A percentile compares a stretch with the other conserved stretches of the same genome.
Evolutionary conservation across 2,329 filamentous ascomycete species (phyloP).

Genomic region (Cordyceps cicadae): DNA sequence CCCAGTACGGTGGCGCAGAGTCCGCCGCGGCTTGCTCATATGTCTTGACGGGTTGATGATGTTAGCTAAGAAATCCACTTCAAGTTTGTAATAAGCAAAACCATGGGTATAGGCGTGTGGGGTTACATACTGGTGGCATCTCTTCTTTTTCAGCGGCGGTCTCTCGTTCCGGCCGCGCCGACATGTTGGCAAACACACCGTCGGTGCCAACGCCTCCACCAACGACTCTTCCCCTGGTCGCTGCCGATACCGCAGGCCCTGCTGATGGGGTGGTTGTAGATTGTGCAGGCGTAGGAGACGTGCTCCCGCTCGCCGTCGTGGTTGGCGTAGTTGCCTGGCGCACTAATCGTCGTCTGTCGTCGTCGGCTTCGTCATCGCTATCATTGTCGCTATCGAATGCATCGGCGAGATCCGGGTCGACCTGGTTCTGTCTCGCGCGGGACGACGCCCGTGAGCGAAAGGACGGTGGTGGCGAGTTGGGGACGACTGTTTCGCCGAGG

Average conservation of each 20-base stretch:
- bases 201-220: constrained; percentile 75
- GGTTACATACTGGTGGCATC: constrained; percentile 71
- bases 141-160: constrained; percentile 67
- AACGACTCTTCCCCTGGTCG: constrained; percentile 37
- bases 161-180: constrained; percentile 77
- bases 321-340: constrained; percentile 41
- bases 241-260: constrained; percentile 16
- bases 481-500: constrained; percentile 30
- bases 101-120: not conserved
- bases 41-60: constrained; percentile 47
- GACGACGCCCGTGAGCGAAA: constrained; percentile 77
- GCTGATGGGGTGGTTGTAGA: constrained; percentile 23
- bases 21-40: constrained; percentile 98
- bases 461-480: constrained; percentile 65
- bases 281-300: constrained; percentile 15
- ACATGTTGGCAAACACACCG: constrained; percentile 93
- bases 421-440: constrained; percentile 35
- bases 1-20: constrained; percentile 95
- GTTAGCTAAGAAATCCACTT: not conserved
- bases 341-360: constrained; percentile 83
- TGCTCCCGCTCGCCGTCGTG: constrained; percentile 13
- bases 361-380: constrained; percentile 63
- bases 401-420: constrained; percentile 79
- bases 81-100: not conserved
- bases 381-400: constrained; percentile 82